A percentile compares a stretch with the other conserved stretches of the same genome.
phyloP scores from a whole-genome alignment of 257 asterid genomes.

The Capsicum chinense region DNA sequence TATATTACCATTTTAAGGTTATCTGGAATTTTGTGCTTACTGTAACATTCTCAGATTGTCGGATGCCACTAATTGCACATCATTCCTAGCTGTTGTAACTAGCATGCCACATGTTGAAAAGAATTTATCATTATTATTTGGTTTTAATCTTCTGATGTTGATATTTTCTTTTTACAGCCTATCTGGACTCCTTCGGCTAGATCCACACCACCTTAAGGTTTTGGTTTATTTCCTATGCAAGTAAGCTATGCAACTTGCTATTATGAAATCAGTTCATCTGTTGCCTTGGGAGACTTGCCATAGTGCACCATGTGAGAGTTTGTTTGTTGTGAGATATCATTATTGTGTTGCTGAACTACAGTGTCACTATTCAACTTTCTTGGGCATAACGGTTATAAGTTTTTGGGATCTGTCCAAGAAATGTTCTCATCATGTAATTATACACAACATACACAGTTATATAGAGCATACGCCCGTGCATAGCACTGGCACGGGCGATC shows the following conservation, averaged over 20 bases:
- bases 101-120: not conserved
- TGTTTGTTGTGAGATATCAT: conserved; percentile 28
- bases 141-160: conserved; percentile 25
- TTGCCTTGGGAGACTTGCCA: not conserved
- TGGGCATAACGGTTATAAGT: conserved; percentile 4
- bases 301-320: conserved; percentile 28
- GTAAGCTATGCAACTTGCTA: conserved; percentile 47
- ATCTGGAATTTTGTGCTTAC: conserved; percentile 1
- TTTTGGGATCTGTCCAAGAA: not conserved
- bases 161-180: conserved; percentile 46
- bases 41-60: not conserved
- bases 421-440: not conserved
- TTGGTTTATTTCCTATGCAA: conserved; percentile 69
- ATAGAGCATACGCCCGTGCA: no score
- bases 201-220: conserved; percentile 68
- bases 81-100: conserved; percentile 13
- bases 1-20: conserved; percentile 7
- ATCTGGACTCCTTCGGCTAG: conserved; percentile 70
- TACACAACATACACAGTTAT: no score
- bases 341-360: not conserved
- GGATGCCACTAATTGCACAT: not conserved
- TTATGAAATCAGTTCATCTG: conserved; percentile 16
- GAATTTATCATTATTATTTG: conserved; percentile 26
- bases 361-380: not conserved
- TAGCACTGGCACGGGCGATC: no score